These are phyloP conservation scores for Diaporthe capsici DNA, from an alignment of 2,329 filamentous ascomycete species.

Conservation along the genomic window DNA sequence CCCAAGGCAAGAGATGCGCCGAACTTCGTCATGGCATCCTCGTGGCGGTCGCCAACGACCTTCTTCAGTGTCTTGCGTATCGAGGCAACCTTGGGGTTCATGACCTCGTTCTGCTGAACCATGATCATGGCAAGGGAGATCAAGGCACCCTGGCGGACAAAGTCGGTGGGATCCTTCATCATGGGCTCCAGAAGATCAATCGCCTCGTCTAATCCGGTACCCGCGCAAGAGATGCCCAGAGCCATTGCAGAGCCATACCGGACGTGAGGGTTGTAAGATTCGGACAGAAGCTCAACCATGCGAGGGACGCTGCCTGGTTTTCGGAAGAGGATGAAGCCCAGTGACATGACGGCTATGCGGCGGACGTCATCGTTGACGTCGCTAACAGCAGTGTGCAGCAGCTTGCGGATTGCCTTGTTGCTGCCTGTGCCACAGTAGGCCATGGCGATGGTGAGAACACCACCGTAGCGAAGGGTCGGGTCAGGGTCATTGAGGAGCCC, in stretches of 20 bases:
- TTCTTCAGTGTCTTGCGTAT: constrained; percentile 96
- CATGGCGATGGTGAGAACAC: constrained; percentile 98
- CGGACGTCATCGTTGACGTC: constrained; percentile 99
- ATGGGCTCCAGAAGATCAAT: constrained; percentile 98
- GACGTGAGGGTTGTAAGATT: constrained; percentile 99
- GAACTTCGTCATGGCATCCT: constrained; percentile 99
- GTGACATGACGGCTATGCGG: constrained; percentile 94
- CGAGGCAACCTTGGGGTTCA: constrained; percentile 95
- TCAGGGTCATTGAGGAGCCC: constrained; percentile 94
- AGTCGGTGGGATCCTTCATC: constrained; percentile 99
- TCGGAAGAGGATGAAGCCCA: constrained; percentile 98
- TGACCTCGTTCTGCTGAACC: constrained; percentile 98
- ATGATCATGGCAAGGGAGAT: constrained; percentile 98
- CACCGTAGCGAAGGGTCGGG: constrained; percentile 93
- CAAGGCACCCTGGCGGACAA: constrained; percentile 95
- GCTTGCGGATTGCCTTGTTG: constrained; percentile 97
- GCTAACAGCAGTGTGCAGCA: constrained; percentile 95
- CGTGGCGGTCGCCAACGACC: constrained; percentile 93
- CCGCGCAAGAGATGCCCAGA: constrained; percentile 96
- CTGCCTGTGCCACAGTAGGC: constrained; percentile 97
- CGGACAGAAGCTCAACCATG: constrained; percentile 98
- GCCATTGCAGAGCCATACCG: constrained; percentile 99
- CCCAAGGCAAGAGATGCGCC: constrained; percentile 93
- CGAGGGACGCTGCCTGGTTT: constrained; percentile 97
- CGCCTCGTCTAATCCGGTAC: constrained; percentile 94